Evolutionary conservation across 2,329 filamentous ascomycete species (phyloP).

Genomic region (Pseudogymnoascus verrucosus): DNA sequence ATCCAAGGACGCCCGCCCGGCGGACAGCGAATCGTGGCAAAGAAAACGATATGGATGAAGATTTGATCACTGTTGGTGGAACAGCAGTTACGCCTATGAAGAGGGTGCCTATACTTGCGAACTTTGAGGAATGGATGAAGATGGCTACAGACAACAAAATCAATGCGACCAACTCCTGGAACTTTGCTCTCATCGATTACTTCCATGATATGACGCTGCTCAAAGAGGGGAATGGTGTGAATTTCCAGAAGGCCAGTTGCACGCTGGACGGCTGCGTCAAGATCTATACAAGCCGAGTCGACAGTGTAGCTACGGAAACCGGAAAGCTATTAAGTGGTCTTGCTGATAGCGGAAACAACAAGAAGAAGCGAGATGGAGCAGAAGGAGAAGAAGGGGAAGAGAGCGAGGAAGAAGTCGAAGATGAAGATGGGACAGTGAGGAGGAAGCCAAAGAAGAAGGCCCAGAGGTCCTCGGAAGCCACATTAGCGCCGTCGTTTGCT

Average conservation of each 20-base stretch:
- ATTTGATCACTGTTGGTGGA: constrained; percentile 59
- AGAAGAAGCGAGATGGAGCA: constrained; percentile 64
- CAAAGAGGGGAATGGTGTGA: constrained; percentile 93
- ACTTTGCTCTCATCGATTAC: constrained; percentile 99
- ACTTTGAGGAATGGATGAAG: constrained; percentile 99
- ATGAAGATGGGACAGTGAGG: constrained; percentile 42
- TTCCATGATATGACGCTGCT: constrained; percentile 98
- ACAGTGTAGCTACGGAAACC: constrained; percentile 96
- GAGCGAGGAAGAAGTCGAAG: constrained; percentile 55
- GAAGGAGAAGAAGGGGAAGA: constrained; percentile 52
- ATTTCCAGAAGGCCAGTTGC: constrained; percentile 97
- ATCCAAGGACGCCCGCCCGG: constrained; percentile 44
- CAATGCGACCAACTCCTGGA: constrained; percentile 97
- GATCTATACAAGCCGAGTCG: constrained; percentile 96
- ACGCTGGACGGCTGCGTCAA: constrained; percentile 97
- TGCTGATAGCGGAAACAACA: constrained; percentile 72
- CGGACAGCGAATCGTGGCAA: constrained; percentile 30
- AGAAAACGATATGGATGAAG: constrained; percentile 43
- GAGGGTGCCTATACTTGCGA: constrained; percentile 87
- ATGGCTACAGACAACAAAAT: constrained; percentile 99
- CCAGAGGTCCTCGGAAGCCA: constrained; percentile 83
- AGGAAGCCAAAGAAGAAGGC: constrained; percentile 67
- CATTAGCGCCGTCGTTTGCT: constrained; percentile 78
- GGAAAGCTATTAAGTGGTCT: constrained; percentile 89
- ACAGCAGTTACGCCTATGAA: constrained; percentile 89